These are phyloP conservation scores for Podospora australis DNA, from an alignment of 495 filamentous ascomycete genomes.

Conservation along the genomic window DNA sequence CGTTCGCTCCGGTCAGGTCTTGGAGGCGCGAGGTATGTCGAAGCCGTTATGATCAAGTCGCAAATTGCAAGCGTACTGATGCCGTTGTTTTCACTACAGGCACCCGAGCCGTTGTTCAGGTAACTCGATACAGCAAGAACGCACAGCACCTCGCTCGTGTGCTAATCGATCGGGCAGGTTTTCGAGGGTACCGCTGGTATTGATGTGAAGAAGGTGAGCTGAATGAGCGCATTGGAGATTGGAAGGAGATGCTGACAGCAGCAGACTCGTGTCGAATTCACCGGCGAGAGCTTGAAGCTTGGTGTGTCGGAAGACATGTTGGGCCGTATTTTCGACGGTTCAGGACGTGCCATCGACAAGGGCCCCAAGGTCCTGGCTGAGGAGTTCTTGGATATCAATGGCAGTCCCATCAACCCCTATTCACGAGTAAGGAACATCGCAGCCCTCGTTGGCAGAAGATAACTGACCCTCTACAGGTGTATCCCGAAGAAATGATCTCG, in stretches of 20 bases:
- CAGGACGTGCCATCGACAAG: conserved; percentile 95
- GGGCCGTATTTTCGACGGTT: conserved; percentile 97
- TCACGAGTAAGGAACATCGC: conserved; percentile 59
- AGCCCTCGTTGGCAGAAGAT: not conserved
- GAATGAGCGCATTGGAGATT: not conserved
- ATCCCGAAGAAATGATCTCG: conserved; percentile 99
- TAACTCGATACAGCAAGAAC: conserved; percentile 32
- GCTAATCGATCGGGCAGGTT: conserved; percentile 52
- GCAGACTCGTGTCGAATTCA: conserved; percentile 94
- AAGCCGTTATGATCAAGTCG: not conserved
- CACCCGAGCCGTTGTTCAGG: conserved; percentile 88
- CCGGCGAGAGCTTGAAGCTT: conserved; percentile 91
- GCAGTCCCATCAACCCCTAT: conserved; percentile 98
- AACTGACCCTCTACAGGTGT: conserved; percentile 54
- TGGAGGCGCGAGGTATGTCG: conserved; percentile 84
- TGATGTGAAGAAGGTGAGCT: conserved; percentile 90
- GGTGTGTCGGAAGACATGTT: conserved; percentile 99
- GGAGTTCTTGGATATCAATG: conserved; percentile 98
- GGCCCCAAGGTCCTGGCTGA: conserved; percentile 97
- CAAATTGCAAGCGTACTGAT: not conserved
- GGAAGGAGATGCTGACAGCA: conserved; percentile 10
- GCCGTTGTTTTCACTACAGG: conserved; percentile 45
- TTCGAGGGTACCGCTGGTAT: conserved; percentile 97
- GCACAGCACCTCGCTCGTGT: not conserved
- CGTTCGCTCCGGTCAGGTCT: conserved; percentile 86